A percentile compares a stretch with the other conserved stretches of the same genome.
phyloP scores from a whole-genome alignment of 257 asterid species.

The Apocynum venetum region DNA sequence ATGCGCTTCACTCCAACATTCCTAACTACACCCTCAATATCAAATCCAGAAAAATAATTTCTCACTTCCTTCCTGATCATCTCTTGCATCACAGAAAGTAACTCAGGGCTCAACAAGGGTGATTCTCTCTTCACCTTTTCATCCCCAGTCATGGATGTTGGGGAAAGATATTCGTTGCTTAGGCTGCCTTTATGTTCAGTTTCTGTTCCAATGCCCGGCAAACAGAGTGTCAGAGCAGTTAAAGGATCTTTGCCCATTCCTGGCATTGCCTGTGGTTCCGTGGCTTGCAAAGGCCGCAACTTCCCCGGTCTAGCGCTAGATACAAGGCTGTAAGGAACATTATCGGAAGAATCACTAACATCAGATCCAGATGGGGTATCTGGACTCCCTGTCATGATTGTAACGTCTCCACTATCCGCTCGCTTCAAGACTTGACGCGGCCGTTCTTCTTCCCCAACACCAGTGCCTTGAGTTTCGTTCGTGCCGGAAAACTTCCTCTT shows the following conservation, averaged over 20 bases:
- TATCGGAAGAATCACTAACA: conserved; percentile 15
- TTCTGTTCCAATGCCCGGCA: conserved; percentile 27
- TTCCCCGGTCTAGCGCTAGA: background rate
- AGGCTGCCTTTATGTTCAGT: background rate
- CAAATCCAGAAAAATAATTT: conserved; percentile 24
- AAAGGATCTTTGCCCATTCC: conserved; percentile 19
- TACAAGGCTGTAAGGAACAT: background rate
- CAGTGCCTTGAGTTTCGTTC: background rate
- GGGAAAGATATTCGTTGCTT: background rate
- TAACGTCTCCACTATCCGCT: conserved; percentile 31
- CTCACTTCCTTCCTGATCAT: conserved; percentile 38
- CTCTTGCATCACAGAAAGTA: conserved; percentile 26
- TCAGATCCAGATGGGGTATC: conserved; percentile 25
- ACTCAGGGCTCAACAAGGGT: conserved; percentile 24
- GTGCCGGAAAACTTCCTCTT: conserved; percentile 22
- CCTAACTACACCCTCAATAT: background rate
- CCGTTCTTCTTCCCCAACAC: conserved; percentile 27
- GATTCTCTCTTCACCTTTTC: conserved; percentile 11
- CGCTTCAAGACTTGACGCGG: conserved; percentile 24
- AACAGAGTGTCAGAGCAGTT: conserved; percentile 38
- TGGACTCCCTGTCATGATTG: conserved; percentile 21
- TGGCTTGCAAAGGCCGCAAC: background rate
- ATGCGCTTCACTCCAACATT: background rate
- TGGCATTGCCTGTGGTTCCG: conserved; percentile 13
- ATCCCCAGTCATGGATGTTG: background rate